Percentiles rank a stretch among this genome's conserved stretches.
Conservation (phyloP, 495 filamentous ascomycete species). For the Bombardia bombarda region DNA sequence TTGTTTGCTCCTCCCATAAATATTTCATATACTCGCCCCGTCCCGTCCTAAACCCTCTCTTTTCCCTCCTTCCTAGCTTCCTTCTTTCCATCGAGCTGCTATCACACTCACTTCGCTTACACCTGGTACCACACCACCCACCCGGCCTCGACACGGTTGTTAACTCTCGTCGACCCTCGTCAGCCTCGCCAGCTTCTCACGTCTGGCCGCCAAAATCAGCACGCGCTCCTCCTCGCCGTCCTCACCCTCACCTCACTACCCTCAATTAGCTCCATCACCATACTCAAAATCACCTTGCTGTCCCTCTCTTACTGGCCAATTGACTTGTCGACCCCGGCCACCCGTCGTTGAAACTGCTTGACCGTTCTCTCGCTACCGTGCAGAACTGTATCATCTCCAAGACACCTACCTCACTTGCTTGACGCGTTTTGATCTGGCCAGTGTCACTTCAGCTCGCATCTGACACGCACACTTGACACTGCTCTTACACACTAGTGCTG, state of each 20-base stretch:
- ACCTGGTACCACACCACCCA: not conserved
- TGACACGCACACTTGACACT: constrained; percentile 11
- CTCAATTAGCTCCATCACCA: constrained; percentile 1
- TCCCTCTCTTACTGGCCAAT: constrained; percentile 18
- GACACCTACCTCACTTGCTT: constrained; percentile 1
- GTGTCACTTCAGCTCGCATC: constrained; percentile 16
- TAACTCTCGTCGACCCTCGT: constrained; percentile 4
- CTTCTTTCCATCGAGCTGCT: not conserved
- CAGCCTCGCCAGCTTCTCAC: constrained; percentile 9
- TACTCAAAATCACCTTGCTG: not conserved
- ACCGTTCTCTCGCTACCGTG: not conserved
- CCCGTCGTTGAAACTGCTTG: constrained; percentile 2
- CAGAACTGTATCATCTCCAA: not conserved
- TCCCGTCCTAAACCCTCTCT: not conserved
- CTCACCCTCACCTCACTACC: constrained; percentile 4
- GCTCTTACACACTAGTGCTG: constrained; percentile 14
- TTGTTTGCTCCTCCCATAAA: not conserved
- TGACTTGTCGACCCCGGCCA: constrained; percentile 19
- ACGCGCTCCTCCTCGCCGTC: constrained; percentile 1
- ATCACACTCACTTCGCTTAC: not conserved
- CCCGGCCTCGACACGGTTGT: constrained; percentile 5
- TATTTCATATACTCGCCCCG: constrained; percentile 4
- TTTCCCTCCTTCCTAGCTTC: not conserved
- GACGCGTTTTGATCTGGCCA: constrained; percentile 16
- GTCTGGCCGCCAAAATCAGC: constrained; percentile 8